phyloP scores from a whole-genome alignment of 1,284 basidiomycete genomes.

The Microbotryum silenes-acaulis region DNA sequence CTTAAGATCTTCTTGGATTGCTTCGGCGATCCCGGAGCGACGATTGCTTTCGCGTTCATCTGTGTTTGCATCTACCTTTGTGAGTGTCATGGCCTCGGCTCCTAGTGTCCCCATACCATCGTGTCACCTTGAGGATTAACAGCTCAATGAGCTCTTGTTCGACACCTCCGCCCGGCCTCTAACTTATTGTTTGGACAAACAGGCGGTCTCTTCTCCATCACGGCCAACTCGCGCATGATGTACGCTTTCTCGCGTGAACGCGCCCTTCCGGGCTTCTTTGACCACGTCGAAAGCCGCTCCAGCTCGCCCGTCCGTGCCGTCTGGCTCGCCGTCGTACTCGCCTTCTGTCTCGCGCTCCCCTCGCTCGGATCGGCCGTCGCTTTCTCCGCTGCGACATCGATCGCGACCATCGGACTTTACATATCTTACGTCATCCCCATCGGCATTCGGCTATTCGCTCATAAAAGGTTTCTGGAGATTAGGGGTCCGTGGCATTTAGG shows the following conservation, averaged over 20 bases:
- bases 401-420: constrained; percentile 58
- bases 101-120: too few relatives aligned
- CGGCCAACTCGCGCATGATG: constrained; percentile 70
- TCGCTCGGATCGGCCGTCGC: constrained; percentile 62
- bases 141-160: constrained; percentile 30
- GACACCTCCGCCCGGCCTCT: background rate
- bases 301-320: constrained; percentile 62
- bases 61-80: constrained; percentile 65
- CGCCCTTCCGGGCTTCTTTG: constrained; percentile 56
- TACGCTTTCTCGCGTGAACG: constrained; percentile 58
- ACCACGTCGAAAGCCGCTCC: constrained; percentile 53
- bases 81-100: constrained; percentile 32
- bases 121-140: too few relatives aligned
- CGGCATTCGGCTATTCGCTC: constrained; percentile 55
- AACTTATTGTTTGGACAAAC: background rate
- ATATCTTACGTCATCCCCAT: constrained; percentile 53
- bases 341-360: constrained; percentile 63
- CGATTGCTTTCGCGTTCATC: constrained; percentile 49
- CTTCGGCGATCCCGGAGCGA: constrained; percentile 53
- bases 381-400: constrained; percentile 63
- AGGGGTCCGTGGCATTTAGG: constrained; percentile 64
- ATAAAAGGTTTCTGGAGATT: constrained; percentile 50
- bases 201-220: constrained; percentile 53
- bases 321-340: constrained; percentile 67
- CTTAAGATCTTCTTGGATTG: constrained; percentile 67